Evolutionary conservation across 2,329 filamentous ascomycete genomes (phyloP).

Genomic region (Drechslerella coelobrocha): DNA sequence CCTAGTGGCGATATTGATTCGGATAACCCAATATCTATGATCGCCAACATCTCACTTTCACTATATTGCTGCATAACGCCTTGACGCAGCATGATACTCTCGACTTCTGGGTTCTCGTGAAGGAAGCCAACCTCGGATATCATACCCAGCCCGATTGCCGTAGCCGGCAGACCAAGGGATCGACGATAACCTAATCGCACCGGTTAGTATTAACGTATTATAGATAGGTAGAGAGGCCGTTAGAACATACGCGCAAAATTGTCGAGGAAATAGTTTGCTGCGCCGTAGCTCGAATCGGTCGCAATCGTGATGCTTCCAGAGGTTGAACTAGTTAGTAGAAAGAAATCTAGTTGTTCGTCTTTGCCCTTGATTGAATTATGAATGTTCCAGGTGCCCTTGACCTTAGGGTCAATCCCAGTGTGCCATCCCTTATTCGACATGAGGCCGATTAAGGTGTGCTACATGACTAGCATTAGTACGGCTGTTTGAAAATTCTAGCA

Average conservation of each 20-base stretch:
- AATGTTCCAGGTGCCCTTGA: slow-evolving; percentile 63
- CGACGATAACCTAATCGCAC: slow-evolving; percentile 54
- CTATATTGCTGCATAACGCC: not conserved
- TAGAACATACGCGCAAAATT: slow-evolving; percentile 53
- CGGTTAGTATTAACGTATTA: slow-evolving; percentile 23
- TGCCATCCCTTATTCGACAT: slow-evolving; percentile 55
- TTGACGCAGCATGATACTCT: slow-evolving; percentile 51
- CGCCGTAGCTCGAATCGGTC: slow-evolving; percentile 61
- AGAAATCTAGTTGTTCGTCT: slow-evolving; percentile 45
- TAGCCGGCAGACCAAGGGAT: slow-evolving; percentile 55
- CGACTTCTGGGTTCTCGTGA: slow-evolving; percentile 58
- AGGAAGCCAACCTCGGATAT: slow-evolving; percentile 59
- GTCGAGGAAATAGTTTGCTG: slow-evolving; percentile 61
- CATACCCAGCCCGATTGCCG: slow-evolving; percentile 56
- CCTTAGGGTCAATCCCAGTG: slow-evolving; percentile 54
- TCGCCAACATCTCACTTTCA: slow-evolving; percentile 13
- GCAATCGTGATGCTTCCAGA: slow-evolving; percentile 57
- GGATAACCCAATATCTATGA: slow-evolving; percentile 14
- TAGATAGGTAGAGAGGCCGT: too few species aligned
- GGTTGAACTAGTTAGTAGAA: slow-evolving; percentile 59
- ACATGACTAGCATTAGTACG: not conserved
- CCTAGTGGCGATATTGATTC: not conserved
- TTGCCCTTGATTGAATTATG: slow-evolving; percentile 60
- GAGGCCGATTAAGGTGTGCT: slow-evolving; percentile 54
- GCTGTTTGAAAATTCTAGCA: not conserved